Base-by-base conservation (phyloP, 2,329 filamentous ascomycete genomes). In the Laburnicola sp. region DNA sequence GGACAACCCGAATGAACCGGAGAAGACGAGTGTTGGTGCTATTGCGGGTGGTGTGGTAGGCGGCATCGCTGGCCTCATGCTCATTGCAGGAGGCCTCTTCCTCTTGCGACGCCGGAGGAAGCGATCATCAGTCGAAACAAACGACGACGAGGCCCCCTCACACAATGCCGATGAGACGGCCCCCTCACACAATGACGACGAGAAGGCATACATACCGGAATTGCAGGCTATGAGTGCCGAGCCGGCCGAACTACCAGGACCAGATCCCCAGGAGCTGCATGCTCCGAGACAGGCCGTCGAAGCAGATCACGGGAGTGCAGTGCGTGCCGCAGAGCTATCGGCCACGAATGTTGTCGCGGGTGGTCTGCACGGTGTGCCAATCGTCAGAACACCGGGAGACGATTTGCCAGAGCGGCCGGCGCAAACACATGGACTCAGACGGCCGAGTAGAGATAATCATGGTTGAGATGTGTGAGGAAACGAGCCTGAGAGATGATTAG, bases 21-120 rank as follows among this genome's bases (percentile, higher is more conserved):
- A 10, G 47, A 57, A 53, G 34, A 53, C 6, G 3, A 43, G 52
- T 25, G 46, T 41, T 5, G 58, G 48, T 4, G 55, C 54, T 8
- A 60, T 65, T 10, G 60, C 53, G n/a, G 62, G 60, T 21, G 58
- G 55, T 10, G 51, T 58, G 11, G 54, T 57, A 7, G 60, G 55
- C 8, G 60, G 58, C 8, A 45, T 62, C 5, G 48, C 44, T 11
- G 52, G 22, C 9, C 49, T 65, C 23, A 53, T 48, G 9, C 31
- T 65, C n/a, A 22, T 62, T 31, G 52, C 31, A 6, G n/a, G 42
- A 21, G 34, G 38, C 2, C 42, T 62, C 21, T 52, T 61, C 41
- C 27, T 58, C 36, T 41, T 37, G 11, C 40, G 37, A n/a, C 55
- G 54, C 10, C 45, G 47, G n/a, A 53, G 50, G 48, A 51, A 38